These are phyloP conservation scores for Coniochaeta sp. DNA, from an alignment of 2,329 filamentous ascomycete genomes.

Conservation along the genomic window DNA sequence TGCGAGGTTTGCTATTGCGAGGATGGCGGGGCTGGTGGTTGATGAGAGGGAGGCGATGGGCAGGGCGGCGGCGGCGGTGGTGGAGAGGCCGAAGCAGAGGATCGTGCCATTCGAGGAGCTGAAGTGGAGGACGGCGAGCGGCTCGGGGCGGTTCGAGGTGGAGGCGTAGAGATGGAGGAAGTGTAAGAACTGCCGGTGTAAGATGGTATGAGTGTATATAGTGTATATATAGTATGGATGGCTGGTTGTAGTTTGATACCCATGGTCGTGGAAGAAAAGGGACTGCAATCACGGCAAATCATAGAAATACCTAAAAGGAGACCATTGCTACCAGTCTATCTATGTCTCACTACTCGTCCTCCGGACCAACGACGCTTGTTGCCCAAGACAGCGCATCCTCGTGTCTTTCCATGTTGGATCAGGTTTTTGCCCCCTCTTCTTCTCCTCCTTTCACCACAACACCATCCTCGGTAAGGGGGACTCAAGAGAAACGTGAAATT, in stretches of 20 bases:
- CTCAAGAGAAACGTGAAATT: background rate
- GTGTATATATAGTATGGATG: no score
- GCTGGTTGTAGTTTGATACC: no score
- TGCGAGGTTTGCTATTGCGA: constrained; percentile 23
- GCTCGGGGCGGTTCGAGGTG: constrained; percentile 4
- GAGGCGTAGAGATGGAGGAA: background rate
- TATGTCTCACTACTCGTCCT: background rate
- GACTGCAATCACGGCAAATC: background rate
- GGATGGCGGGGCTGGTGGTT: constrained; percentile 22
- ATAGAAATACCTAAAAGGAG: no score
- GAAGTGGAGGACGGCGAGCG: constrained; percentile 7
- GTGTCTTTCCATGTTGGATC: background rate
- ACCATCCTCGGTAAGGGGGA: background rate
- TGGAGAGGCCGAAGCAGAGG: constrained; percentile 3
- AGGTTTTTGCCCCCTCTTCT: background rate
- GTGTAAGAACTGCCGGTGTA: background rate
- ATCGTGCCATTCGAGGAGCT: constrained; percentile 28
- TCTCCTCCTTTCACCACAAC: background rate
- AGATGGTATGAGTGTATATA: no score
- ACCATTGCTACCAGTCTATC: background rate
- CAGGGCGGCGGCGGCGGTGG: background rate
- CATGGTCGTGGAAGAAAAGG: background rate
- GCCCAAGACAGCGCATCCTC: background rate
- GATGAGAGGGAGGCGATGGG: constrained; percentile 10
- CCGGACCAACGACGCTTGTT: background rate